Base-by-base conservation (phyloP, 129 eudicot species). In the Apium graveolens region DNA sequence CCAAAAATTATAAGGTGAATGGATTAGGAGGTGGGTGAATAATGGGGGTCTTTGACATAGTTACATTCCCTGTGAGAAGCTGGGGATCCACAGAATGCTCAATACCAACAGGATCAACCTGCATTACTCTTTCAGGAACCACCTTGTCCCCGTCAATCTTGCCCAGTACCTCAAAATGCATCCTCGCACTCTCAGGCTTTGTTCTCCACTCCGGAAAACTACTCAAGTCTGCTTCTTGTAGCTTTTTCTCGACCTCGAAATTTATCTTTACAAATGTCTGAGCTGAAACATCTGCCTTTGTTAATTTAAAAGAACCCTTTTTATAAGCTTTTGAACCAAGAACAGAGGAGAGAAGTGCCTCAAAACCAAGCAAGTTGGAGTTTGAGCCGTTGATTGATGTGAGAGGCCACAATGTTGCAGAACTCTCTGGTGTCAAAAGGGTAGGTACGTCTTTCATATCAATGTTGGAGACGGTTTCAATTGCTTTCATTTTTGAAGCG, bases 131-230 rank as follows among this genome's bases (percentile, higher is more conserved):
- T 76, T 87, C 90, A 4, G 88, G 84, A 53, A 87, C 84, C 49
- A 87, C 80, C 79, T 84, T 87, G 53, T 84, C 84, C 13, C 88
- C 90, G 5, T 91, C 98, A 12, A 93, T 96, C 89, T 91, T 91
- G 37, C 91, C 98, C 88, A 93, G 77, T 78, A 90, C 98, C 88
- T 94, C 98, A 78, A 94, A 94, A 85, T 94, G 97, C 97, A 94
- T 91, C 85, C 76, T 94, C 80, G 86, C 85, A 0, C 80, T 78
- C 82, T 88, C 91, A 0, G 98, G 98, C 80, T 91, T 94, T 5
- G 98, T 94, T 79, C 90, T 85, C 97, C 98, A 94, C 74, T 80
- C 88, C 0, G 97, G 98, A 70, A 82, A 62, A 26, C 82, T 80
- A 29, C 72, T 82, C 35, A 60, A 73, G 16, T 69, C 78, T n/a